Percentiles rank a stretch among this genome's conserved stretches.
Conservation (phyloP, 352 stramenopile species). For the Pythium dissimile region DNA sequence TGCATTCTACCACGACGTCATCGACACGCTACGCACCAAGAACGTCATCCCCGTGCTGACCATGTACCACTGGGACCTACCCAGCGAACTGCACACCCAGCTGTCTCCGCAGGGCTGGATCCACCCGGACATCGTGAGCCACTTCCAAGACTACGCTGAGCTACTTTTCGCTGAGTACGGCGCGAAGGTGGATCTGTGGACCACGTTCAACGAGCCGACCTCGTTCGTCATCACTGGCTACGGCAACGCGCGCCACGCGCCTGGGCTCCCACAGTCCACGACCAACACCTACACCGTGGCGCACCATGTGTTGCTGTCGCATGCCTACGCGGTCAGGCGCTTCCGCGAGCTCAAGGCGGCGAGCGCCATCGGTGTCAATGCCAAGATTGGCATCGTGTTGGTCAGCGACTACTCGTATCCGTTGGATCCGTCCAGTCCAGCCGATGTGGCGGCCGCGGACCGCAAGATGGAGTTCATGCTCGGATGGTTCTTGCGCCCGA, state of each 20-base stretch:
- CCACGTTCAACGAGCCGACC: neutral
- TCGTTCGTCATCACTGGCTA: neutral
- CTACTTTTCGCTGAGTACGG: neutral
- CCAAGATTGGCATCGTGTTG: slow-evolving; percentile 90
- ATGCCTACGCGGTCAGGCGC: slow-evolving; percentile 78
- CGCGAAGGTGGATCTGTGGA: neutral
- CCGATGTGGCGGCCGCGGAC: slow-evolving; percentile 54
- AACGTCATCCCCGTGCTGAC: slow-evolving; percentile 90
- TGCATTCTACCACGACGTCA: slow-evolving; percentile 91
- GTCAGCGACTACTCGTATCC: slow-evolving; percentile 76
- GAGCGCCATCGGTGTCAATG: slow-evolving; percentile 28
- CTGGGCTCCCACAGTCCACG: neutral
- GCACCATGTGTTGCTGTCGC: slow-evolving; percentile 91
- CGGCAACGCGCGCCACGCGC: neutral
- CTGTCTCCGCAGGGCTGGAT: slow-evolving; percentile 73
- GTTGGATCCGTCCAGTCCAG: slow-evolving; percentile 47
- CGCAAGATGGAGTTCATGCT: slow-evolving; percentile 87
- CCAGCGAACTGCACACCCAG: slow-evolving; percentile 78
- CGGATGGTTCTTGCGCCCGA: slow-evolving; percentile 89
- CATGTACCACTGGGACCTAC: slow-evolving; percentile 96
- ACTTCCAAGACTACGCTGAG: neutral
- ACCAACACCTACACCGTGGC: slow-evolving; percentile 35
- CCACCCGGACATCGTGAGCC: neutral
- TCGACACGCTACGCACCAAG: slow-evolving; percentile 75
- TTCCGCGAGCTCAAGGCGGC: slow-evolving; percentile 74